Conservation (phyloP, 2,329 filamentous ascomycete species). For the Scytalidium sp. region DNA sequence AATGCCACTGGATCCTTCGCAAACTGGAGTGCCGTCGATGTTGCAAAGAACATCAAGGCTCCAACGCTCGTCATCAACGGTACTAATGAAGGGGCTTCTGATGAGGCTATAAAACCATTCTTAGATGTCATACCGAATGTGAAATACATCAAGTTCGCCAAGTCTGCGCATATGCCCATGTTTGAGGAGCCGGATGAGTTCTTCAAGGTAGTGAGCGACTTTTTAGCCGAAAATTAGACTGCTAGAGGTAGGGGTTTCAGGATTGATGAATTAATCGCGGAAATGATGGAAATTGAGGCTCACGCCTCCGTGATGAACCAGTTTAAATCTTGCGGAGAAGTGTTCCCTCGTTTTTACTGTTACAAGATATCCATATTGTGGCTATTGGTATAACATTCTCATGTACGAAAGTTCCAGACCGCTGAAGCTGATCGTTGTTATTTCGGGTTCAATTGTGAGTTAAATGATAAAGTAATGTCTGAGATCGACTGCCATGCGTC, state of each 20-base stretch:
- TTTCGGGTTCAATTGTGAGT: too few species aligned
- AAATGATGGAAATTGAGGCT: background rate
- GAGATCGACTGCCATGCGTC: too few species aligned
- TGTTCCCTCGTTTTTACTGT: too few species aligned
- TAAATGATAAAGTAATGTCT: too few species aligned
- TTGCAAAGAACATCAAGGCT: slow-evolving; percentile 32
- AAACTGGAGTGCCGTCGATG: slow-evolving; percentile 31
- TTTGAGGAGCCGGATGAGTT: slow-evolving; percentile 35
- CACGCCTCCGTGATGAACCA: background rate
- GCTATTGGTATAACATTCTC: too few species aligned
- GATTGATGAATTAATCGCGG: background rate
- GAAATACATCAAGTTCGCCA: slow-evolving; percentile 32
- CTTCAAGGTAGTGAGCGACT: slow-evolving; percentile 29
- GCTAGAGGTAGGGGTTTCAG: background rate
- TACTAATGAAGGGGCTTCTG: slow-evolving; percentile 28
- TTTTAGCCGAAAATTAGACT: slow-evolving; percentile 11
- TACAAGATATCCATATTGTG: too few species aligned
- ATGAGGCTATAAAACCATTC: slow-evolving; percentile 30
- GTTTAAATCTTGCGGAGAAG: too few species aligned
- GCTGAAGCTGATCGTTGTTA: too few species aligned
- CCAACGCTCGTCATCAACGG: slow-evolving; percentile 39
- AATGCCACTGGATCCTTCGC: slow-evolving; percentile 32
- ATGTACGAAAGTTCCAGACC: too few species aligned
- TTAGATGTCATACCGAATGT: slow-evolving; percentile 32
- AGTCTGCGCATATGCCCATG: slow-evolving; percentile 24